Evolutionary conservation across 345 rosid genomes (phyloP).

Genomic region (Physaria fendleri): DNA sequence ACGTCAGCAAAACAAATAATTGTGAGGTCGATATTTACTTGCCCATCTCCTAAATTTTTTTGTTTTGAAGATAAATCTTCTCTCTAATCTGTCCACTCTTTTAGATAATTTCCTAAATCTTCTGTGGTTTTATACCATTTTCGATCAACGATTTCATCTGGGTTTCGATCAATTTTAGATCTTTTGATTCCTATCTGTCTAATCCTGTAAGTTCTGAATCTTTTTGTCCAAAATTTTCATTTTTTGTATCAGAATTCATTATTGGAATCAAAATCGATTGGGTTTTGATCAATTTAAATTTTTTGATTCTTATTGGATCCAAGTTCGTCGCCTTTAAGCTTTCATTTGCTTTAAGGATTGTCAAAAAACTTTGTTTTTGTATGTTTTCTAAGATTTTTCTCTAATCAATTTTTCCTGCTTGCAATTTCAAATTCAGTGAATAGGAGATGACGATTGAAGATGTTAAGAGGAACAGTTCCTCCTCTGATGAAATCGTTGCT

Average conservation of each 20-base stretch:
- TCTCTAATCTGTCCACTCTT: neutral
- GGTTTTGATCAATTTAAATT: neutral
- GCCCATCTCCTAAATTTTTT: too few relatives aligned
- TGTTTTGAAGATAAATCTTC: neutral
- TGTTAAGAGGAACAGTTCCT: constrained; percentile 34
- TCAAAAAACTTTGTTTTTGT: too few relatives aligned
- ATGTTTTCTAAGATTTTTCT: neutral
- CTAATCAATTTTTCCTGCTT: neutral
- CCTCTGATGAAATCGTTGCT: constrained; percentile 37
- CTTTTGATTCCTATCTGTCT: too few relatives aligned
- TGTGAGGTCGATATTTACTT: too few relatives aligned
- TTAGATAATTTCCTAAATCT: too few relatives aligned
- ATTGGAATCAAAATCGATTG: too few relatives aligned
- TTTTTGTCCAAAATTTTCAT: too few relatives aligned
- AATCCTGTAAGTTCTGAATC: too few relatives aligned
- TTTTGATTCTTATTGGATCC: neutral
- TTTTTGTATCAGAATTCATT: neutral
- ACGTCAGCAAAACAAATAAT: neutral
- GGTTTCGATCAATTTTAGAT: neutral
- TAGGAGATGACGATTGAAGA: constrained; percentile 66
- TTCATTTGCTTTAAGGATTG: neutral
- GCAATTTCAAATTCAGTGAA: too few relatives aligned
- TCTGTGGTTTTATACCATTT: neutral
- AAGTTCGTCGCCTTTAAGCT: neutral
- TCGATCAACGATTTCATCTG: neutral